Conservation (phyloP, 2,329 filamentous ascomycete genomes). For the Knufia petricola region DNA sequence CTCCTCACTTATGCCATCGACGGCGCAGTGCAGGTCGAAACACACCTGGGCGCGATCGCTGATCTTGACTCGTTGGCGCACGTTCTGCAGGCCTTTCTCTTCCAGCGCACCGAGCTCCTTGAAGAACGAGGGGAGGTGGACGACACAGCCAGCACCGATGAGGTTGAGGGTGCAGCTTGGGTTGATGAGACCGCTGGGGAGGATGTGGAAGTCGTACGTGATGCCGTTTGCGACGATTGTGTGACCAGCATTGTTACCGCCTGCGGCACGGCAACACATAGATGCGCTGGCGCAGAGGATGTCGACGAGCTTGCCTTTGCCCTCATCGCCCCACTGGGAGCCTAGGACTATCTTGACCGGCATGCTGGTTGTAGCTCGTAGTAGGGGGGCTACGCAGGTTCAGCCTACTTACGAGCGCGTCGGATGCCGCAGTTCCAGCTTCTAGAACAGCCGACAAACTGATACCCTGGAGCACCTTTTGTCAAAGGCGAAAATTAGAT, state of each 20-base stretch:
- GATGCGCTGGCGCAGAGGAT: slow-evolving; percentile 36
- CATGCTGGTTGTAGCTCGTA: no score
- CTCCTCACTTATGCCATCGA: slow-evolving; percentile 39
- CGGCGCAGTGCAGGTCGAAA: slow-evolving; percentile 36
- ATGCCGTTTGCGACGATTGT: slow-evolving; percentile 38
- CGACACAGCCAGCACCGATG: slow-evolving; percentile 38
- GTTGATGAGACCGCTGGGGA: slow-evolving; percentile 37
- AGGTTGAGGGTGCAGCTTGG: slow-evolving; percentile 36
- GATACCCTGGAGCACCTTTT: no score
- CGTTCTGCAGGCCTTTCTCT: slow-evolving; percentile 34
- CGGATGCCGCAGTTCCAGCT: no score
- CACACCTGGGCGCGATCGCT: slow-evolving; percentile 38
- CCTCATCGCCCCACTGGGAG: slow-evolving; percentile 41
- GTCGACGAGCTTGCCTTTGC: slow-evolving; percentile 42
- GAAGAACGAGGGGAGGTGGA: slow-evolving; percentile 41
- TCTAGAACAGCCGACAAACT: no score
- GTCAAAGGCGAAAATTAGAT: not conserved
- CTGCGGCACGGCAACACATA: slow-evolving; percentile 37
- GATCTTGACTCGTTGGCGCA: slow-evolving; percentile 36
- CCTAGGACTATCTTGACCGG: slow-evolving; percentile 37
- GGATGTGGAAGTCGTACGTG: slow-evolving; percentile 42
- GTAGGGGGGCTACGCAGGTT: no score
- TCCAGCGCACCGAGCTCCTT: slow-evolving; percentile 36
- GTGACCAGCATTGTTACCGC: slow-evolving; percentile 41
- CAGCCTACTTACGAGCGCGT: not conserved